Percentiles rank a stretch among this genome's conserved stretches.
Conservation (phyloP, 108 stramenopile genomes). For the Nitzschia palea region DNA sequence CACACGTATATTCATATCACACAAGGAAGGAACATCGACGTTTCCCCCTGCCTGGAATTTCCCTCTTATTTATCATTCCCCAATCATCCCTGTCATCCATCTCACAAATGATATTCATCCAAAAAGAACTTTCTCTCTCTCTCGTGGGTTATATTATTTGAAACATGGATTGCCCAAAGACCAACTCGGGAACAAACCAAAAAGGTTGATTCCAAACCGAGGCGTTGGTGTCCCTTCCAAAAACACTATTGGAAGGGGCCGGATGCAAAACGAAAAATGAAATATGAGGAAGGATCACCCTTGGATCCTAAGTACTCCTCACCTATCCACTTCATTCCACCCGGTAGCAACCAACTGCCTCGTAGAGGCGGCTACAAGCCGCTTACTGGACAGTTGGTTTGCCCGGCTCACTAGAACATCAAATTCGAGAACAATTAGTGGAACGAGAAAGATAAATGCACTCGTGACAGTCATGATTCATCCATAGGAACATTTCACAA, state of each 20-base stretch:
- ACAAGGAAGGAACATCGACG: too few relatives aligned
- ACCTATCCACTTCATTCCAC: conserved; percentile 28
- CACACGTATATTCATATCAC: too few relatives aligned
- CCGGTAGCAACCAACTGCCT: conserved; percentile 25
- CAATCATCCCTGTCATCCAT: too few relatives aligned
- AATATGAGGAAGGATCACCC: conserved; percentile 4
- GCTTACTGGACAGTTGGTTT: conserved; percentile 71
- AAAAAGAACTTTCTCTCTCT: too few relatives aligned
- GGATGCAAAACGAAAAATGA: conserved; percentile 16
- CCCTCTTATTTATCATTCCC: too few relatives aligned
- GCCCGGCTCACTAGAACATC: conserved; percentile 58
- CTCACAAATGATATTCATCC: too few relatives aligned
- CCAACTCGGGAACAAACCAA: too few relatives aligned
- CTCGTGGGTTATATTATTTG: too few relatives aligned
- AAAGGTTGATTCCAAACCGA: too few relatives aligned
- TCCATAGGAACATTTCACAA: too few relatives aligned
- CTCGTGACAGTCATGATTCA: conserved; percentile 34
- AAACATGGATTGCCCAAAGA: too few relatives aligned
- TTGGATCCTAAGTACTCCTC: conserved; percentile 11
- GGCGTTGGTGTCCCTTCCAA: background rate
- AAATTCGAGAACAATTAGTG: conserved; percentile 16
- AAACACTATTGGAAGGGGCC: conserved; percentile 13
- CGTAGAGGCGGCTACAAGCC: conserved; percentile 24
- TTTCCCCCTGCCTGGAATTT: too few relatives aligned
- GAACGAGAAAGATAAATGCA: background rate